phyloP scores from a whole-genome alignment of 345 rosid species.

The Eucalyptus camaldulensis region DNA sequence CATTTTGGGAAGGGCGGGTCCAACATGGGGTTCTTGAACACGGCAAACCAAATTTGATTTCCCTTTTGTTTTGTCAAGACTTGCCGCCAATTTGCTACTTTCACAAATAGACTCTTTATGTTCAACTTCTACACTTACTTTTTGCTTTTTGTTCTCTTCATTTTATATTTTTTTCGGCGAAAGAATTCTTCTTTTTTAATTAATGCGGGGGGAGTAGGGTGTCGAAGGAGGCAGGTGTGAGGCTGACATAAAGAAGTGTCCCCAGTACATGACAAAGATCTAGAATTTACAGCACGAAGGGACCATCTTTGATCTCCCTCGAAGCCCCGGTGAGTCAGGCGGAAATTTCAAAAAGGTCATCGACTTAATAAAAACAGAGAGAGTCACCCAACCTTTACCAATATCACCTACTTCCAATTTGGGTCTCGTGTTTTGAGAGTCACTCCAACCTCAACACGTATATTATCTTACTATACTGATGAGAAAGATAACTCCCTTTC shows the following conservation, averaged over 20 bases:
- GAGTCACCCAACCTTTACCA: not conserved
- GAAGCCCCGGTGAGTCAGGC: not conserved
- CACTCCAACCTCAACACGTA: not conserved
- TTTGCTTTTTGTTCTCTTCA: not conserved
- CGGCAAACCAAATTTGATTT: not conserved
- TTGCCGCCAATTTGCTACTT: not conserved
- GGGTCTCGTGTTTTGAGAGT: not conserved
- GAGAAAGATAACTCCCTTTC: not conserved
- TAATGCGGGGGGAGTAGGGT: not conserved
- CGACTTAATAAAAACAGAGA: not conserved
- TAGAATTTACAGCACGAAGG: not conserved
- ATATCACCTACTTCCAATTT: not conserved
- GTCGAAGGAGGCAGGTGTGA: not conserved
- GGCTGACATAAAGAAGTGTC: not conserved
- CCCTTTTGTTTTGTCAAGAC: not conserved
- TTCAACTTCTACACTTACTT: not conserved
- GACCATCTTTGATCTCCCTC: not conserved
- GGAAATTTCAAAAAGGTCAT: not conserved
- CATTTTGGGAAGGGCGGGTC: not conserved
- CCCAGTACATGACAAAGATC: not conserved
- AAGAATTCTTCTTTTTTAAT: not conserved
- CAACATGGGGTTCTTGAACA: not conserved
- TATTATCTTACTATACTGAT: not conserved
- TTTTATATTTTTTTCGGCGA: not conserved
- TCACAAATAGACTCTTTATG: not conserved